Evolutionary conservation across 805 yeast species (phyloP).

Genomic region (Kluyveromyces aestuarii): DNA sequence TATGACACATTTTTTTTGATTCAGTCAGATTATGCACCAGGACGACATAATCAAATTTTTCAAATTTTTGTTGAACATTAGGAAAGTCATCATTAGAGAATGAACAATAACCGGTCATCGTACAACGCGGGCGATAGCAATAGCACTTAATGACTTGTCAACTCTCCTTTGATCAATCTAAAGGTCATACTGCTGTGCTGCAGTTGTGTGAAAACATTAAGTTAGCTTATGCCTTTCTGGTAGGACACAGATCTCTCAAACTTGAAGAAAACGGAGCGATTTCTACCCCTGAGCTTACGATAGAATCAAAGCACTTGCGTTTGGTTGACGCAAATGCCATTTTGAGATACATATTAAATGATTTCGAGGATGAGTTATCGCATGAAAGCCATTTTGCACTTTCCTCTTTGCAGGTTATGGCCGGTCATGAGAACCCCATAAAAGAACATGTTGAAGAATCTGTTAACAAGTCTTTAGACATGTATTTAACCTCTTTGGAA

Average conservation of each 20-base stretch:
- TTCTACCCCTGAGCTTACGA: constrained; percentile 18
- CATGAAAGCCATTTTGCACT: constrained; percentile 24
- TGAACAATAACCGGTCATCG: neutral
- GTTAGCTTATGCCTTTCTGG: constrained; percentile 23
- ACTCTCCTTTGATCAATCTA: constrained; percentile 22
- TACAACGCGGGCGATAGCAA: neutral
- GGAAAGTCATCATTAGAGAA: neutral
- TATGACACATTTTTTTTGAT: neutral
- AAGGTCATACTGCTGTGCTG: constrained; percentile 13
- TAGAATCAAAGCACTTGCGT: constrained; percentile 28
- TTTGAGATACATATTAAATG: constrained; percentile 50
- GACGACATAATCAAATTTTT: too few relatives aligned
- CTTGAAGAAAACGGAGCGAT: constrained; percentile 13
- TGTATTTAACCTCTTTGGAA: constrained; percentile 21
- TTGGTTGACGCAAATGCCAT: constrained; percentile 62
- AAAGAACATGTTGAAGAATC: constrained; percentile 40
- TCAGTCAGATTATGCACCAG: too few relatives aligned
- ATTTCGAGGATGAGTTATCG: constrained; percentile 32
- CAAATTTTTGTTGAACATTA: too few relatives aligned
- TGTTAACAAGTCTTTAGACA: constrained; percentile 30
- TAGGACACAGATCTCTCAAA: constrained; percentile 17
- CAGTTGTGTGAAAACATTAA: constrained; percentile 26
- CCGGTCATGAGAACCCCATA: constrained; percentile 9
- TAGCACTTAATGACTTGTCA: constrained; percentile 11
- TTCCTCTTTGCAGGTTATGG: constrained; percentile 14